Evolutionary conservation across 179 eudicot genomes (phyloP).

Genomic region (Gypsophila paniculata): DNA sequence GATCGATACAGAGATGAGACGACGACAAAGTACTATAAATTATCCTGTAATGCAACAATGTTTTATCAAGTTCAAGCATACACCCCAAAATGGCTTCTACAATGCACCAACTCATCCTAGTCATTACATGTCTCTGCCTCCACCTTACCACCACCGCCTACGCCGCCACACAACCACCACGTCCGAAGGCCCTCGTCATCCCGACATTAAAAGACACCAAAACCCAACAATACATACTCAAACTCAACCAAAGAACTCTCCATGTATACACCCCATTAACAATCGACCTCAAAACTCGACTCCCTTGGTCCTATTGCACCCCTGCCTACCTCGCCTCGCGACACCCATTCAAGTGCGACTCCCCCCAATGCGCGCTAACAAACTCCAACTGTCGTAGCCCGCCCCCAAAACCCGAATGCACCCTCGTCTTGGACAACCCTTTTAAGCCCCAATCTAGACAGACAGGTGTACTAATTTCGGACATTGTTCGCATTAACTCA

Average conservation of each 20-base stretch:
- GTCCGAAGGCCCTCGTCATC: constrained; percentile 44
- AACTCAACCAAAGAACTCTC: constrained; percentile 46
- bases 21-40: not conserved
- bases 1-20: not conserved
- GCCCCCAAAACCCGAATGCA: constrained; percentile 36
- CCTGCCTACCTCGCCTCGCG: constrained; percentile 32
- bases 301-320: constrained; percentile 46
- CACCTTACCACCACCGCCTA: constrained; percentile 14
- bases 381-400: constrained; percentile 22
- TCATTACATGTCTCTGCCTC: not conserved
- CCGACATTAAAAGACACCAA: constrained; percentile 41
- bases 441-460: constrained; percentile 26
- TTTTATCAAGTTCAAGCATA: not conserved
- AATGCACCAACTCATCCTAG: not conserved
- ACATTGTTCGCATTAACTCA: constrained; percentile 34
- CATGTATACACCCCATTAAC: constrained; percentile 34
- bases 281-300: constrained; percentile 38
- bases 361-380: constrained; percentile 40
- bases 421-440: constrained; percentile 32
- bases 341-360: constrained; percentile 27
- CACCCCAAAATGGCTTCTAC: constrained; percentile 20
- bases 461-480: constrained; percentile 34
- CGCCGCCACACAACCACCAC: constrained; percentile 30
- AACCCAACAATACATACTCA: constrained; percentile 44
- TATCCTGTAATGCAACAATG: not conserved